Conservation (phyloP, 768 basidiomycete genomes). For the Mycena albidolilacea region DNA sequence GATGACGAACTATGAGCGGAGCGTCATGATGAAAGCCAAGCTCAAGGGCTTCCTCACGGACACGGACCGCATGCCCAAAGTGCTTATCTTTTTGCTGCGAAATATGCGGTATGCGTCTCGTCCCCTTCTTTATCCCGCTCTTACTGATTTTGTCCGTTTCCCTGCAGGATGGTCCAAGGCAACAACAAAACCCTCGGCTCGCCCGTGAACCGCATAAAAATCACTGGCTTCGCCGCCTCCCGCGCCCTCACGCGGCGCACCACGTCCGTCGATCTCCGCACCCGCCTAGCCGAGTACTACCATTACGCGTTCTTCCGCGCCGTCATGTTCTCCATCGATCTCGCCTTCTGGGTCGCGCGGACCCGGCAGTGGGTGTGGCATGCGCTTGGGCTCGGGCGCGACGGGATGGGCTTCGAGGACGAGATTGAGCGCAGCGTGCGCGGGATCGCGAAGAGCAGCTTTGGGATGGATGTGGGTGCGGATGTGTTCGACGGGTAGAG, state of each 20-base stretch:
- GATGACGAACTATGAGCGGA: conserved; percentile 77
- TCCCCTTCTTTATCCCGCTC: neutral
- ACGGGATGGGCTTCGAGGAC: conserved; percentile 80
- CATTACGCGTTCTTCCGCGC: conserved; percentile 74
- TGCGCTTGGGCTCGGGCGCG: conserved; percentile 55
- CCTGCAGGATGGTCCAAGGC: conserved; percentile 66
- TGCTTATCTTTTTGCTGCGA: conserved; percentile 79
- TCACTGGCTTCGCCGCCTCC: conserved; percentile 88
- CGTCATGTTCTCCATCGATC: conserved; percentile 78
- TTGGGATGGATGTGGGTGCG: conserved; percentile 82
- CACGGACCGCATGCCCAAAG: conserved; percentile 86
- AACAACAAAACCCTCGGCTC: conserved; percentile 90
- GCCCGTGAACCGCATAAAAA: conserved; percentile 92
- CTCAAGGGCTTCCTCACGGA: conserved; percentile 78
- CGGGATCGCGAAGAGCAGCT: conserved; percentile 81
- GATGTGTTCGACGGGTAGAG: conserved; percentile 66
- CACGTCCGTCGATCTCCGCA: conserved; percentile 53
- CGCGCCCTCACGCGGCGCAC: conserved; percentile 68
- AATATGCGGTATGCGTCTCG: conserved; percentile 72
- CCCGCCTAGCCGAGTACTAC: conserved; percentile 67
- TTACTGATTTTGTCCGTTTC: neutral
- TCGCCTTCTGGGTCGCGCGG: conserved; percentile 77
- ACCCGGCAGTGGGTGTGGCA: conserved; percentile 64
- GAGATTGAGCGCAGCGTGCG: conserved; percentile 83
- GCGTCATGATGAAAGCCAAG: conserved; percentile 76